Conservation (phyloP, 2,329 filamentous ascomycete genomes). For the Aspergillus sp. region DNA sequence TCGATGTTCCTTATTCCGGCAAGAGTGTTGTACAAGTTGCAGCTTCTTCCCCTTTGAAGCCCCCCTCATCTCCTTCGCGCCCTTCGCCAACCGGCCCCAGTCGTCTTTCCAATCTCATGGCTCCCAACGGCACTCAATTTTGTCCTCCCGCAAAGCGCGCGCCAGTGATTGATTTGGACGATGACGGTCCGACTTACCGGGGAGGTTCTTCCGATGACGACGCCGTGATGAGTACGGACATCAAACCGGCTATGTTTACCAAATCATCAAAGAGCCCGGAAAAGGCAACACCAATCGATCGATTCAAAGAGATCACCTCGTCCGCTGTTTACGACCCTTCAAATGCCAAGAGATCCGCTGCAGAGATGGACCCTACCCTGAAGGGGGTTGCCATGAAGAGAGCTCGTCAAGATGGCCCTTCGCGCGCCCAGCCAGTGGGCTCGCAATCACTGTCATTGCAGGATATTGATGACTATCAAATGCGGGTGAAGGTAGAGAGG, state of each 20-base stretch:
- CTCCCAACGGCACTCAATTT: constrained; percentile 73
- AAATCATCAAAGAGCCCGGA: constrained; percentile 43
- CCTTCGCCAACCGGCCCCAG: constrained; percentile 35
- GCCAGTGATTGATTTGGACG: constrained; percentile 50
- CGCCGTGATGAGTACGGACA: constrained; percentile 52
- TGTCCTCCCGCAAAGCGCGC: constrained; percentile 50
- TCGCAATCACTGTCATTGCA: constrained; percentile 45
- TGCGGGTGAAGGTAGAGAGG: constrained; percentile 53
- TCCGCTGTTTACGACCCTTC: constrained; percentile 44
- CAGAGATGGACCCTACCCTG: constrained; percentile 45
- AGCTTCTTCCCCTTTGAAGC: constrained; percentile 77
- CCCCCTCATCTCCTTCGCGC: constrained; percentile 43
- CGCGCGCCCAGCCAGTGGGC: constrained; percentile 48
- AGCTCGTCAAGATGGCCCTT: constrained; percentile 41
- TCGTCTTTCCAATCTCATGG: constrained; percentile 63
- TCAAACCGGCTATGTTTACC: constrained; percentile 60
- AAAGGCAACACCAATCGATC: constrained; percentile 40
- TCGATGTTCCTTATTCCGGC: constrained; percentile 44
- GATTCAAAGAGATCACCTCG: constrained; percentile 46
- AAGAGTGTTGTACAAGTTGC: constrained; percentile 69
- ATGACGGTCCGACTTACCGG: constrained; percentile 57
- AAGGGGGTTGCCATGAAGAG: constrained; percentile 40
- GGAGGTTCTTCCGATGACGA: constrained; percentile 66
- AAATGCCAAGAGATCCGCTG: constrained; percentile 40
- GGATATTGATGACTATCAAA: constrained; percentile 51